A percentile compares a stretch with the other conserved stretches of the same genome.
phyloP scores from a whole-genome alignment of 2,329 filamentous ascomycete species.

The Verticillium isaacii region DNA sequence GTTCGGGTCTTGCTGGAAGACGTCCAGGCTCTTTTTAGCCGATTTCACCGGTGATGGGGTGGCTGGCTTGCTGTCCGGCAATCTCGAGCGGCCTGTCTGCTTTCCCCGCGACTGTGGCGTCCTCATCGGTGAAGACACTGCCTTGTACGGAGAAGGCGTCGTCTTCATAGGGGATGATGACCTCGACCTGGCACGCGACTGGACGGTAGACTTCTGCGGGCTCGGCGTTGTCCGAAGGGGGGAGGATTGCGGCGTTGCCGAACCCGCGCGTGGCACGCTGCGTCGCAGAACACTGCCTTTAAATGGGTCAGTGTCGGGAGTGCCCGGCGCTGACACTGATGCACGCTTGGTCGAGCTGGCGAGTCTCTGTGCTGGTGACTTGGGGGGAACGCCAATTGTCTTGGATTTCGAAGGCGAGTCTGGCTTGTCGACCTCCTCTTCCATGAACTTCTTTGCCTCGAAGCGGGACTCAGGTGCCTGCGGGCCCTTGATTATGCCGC shows the following conservation, averaged over 20 bases:
- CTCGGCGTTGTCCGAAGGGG: neutral
- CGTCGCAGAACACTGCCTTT: constrained; percentile 43
- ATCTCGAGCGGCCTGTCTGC: constrained; percentile 8
- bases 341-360: constrained; percentile 18
- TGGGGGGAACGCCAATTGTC: constrained; percentile 15
- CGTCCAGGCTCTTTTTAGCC: constrained; percentile 3
- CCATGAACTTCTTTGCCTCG: constrained; percentile 53
- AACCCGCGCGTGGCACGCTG: constrained; percentile 37
- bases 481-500: constrained; percentile 50
- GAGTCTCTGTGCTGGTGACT: neutral
- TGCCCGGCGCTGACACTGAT: neutral
- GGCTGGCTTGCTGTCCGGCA: constrained; percentile 18
- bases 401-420: constrained; percentile 36
- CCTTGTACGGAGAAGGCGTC: neutral
- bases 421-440: constrained; percentile 49
- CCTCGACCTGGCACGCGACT: neutral
- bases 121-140: constrained; percentile 18
- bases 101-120: constrained; percentile 10
- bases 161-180: constrained; percentile 1
- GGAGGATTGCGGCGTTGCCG: constrained; percentile 31
- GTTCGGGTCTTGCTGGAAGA: constrained; percentile 50
- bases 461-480: constrained; percentile 32
- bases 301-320: constrained; percentile 48
- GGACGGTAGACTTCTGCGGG: constrained; percentile 7
- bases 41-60: constrained; percentile 25